Percentiles rank a stretch among this genome's conserved stretches.
Evolutionary conservation across 1,139 yeast species (phyloP).

Genomic region (Candida mesenterica): DNA sequence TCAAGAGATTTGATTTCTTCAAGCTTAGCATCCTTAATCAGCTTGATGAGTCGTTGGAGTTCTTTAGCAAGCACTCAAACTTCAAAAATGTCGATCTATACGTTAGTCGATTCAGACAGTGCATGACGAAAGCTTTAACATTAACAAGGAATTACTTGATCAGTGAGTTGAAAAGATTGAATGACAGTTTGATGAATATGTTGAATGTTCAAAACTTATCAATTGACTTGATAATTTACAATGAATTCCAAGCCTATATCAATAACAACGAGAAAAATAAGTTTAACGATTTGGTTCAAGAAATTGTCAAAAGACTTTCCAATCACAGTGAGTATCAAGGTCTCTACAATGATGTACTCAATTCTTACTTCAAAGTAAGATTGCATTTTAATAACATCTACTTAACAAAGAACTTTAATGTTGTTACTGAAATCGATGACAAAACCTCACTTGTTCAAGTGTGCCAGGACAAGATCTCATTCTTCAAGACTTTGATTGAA

Average conservation of each 20-base stretch:
- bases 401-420: conserved; percentile 11
- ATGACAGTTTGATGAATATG: conserved; percentile 39
- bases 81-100: conserved; percentile 73
- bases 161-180: conserved; percentile 49
- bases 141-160: conserved; percentile 68
- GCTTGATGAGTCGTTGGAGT: conserved; percentile 53
- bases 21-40: conserved; percentile 44
- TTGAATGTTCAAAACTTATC: conserved; percentile 15
- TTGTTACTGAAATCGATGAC: conserved; percentile 4
- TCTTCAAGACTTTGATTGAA: conserved; percentile 54
- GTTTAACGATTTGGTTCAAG: conserved; percentile 46
- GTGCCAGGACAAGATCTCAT: conserved; percentile 59
- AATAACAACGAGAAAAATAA: conserved; percentile 16
- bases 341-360: conserved; percentile 62
- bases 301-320: conserved; percentile 50
- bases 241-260: conserved; percentile 45
- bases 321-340: conserved; percentile 62
- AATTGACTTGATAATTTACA: conserved; percentile 45
- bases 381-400: conserved; percentile 43
- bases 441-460: conserved; percentile 42
- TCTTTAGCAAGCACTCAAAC: conserved; percentile 37
- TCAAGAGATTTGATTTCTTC: conserved; percentile 34
- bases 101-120: conserved; percentile 73
- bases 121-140: conserved; percentile 80
- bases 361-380: conserved; percentile 61